Base-by-base conservation (phyloP, 2,329 filamentous ascomycete species). In the Alternaria tenuissima region DNA sequence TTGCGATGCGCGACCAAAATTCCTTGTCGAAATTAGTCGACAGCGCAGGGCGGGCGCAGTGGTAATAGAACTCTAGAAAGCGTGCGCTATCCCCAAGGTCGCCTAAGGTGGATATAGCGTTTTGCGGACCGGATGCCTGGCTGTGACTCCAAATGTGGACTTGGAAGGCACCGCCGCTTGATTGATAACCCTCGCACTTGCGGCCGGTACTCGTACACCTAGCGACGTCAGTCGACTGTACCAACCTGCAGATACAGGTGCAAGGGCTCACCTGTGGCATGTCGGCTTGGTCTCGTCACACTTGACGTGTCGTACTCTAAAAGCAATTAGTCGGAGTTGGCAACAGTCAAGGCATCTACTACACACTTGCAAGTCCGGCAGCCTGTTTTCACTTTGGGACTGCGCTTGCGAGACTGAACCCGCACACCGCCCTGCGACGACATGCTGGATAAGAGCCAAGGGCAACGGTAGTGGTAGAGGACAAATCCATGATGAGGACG, bases 1-100 rank as follows among this genome's bases (percentile, higher is more conserved):
- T 69, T 7, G 80, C 69, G 16, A 80, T 69, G 4, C 65, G 74
- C 11, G 78, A 76, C 81, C 81, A 83, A 61, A 82, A 82, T 1
- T 74, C 71, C 1, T 75, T 54, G 47, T 72, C 66, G 36, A 72
- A 78, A 6, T 56, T 61, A 44, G 59, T 79, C 0, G 79, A 72
- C 4, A 83, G 69, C 46, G 63, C 81, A 4, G 67, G 63, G 0
- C 67, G 68, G 5, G 78, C 82, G 20, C 77, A 77, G 34, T 68
- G 68, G 16, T 75, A 75, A 69, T 85, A 85, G 77, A 81, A 84
- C 14, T 74, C 69, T 32, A 76, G 56, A 41, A 70, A 73, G 18
- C 61, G 60, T 12, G 68, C 55, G 30, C 54, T 66, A 16, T 72
- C 63, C 11, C 66, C 64, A 7, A 65, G 55, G n/a, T 38, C 61